Base-by-base conservation (phyloP, 306 rosid genomes). In the Alnus rubra region DNA sequence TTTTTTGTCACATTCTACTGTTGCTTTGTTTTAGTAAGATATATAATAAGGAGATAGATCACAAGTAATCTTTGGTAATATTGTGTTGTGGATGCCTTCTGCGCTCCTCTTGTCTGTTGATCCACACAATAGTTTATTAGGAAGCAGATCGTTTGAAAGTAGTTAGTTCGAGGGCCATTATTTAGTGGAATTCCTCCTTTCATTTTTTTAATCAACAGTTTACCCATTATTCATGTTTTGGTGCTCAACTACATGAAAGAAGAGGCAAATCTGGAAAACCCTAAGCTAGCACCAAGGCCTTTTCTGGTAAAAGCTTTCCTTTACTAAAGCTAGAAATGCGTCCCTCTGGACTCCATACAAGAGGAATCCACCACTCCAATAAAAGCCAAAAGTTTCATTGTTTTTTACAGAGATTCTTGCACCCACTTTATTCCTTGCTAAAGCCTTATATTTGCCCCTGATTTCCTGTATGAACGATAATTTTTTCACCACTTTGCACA, bases 341-440 rank as follows among this genome's bases (percentile, higher is more conserved):
- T 74, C 74, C 52, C 50, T 74, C 79, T 56, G 67, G 55, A 67
- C 74, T 78, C 82, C 88, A 82, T 81, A 79, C 76, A 78, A 76
- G 50, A 59, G 85, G 96, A 82, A 89, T 93, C 96, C 72, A 82
- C 50, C 78, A 86, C 81, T 89, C 86, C 88, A 84, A 76, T 73
- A 74, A 37, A 63, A 79, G 52, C 80, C 86, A 82, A 81, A 51
- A 48, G 71, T 84, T 70, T 78, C 76, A 76, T 82, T 82, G 69
- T 69, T 84, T 82, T 82, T 87, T 50, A 69, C 60, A 23, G 30
- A 78, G 92, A 88, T 91, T 91, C 97, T 80, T 74, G 82, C 52
- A 18, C 75, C 77, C 80, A 83, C 88, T 92, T 94, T 89, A 91
- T 89, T 92, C 93, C 85, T 63, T 44, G 74, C 76, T 63, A 31